Evolutionary conservation across 805 yeast genomes (phyloP), one percentile per base, ranked within the genome.

Genomic region (Candida silvatica): DNA sequence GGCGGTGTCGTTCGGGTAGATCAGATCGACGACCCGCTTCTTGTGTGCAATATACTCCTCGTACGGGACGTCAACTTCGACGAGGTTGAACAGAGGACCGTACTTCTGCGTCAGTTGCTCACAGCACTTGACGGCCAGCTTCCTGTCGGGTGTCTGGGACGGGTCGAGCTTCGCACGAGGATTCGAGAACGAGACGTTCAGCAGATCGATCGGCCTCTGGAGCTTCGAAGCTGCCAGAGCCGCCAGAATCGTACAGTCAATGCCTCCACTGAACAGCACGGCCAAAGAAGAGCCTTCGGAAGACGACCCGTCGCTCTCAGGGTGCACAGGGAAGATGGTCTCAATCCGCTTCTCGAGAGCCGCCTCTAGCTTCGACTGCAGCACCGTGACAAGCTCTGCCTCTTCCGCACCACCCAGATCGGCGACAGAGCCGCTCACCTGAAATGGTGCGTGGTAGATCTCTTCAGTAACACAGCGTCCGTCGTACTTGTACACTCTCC

Each of bases 151-250:
- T 2, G 95, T 80, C n/a, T 75, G 73, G 4, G 51, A 50, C 0
- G 86, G 78, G 8, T 42, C 36, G 17, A 69, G 55, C 1, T 75
- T 71, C 0, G 90, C 79, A 37, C 99, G 68, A 11, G 87, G 88
- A 48, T 90, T 92, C 44, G 82, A 88, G 56, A 92, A 92, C 0
- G 95, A 94, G 4, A 92, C 98, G 39, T 88, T 90, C 11, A 92
- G 49, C n/a, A 92, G 62, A 51, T 90, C 96, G 6, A 92, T 67
- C 2, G 42, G 37, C 11, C 7, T 7, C 7, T 22, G 11, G 11
- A 12, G 12, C 11, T 22, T 8, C 24, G 7, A 12, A 12, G 11
- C 7, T n/a, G 59, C 48, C 3, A 80, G 32, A 0, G 77, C 73
- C 0, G 94, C 87, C 17, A 92, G 49, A 0, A 90, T 58, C 0